Conservation (phyloP, 1,284 basidiomycete genomes). For the Microbotryum silenes-acaulis region DNA sequence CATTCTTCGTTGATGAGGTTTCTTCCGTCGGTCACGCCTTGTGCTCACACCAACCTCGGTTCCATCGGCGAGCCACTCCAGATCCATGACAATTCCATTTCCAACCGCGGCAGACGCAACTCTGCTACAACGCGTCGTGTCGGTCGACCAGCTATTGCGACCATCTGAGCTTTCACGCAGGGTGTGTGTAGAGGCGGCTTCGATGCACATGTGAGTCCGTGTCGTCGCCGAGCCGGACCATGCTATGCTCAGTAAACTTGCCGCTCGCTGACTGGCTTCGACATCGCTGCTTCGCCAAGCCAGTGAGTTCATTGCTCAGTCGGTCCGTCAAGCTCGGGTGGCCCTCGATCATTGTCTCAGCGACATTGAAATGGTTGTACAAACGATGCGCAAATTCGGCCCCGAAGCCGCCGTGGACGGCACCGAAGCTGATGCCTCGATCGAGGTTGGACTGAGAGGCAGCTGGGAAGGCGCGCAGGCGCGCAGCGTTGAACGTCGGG, state of each 20-base stretch:
- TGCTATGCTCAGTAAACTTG: not conserved
- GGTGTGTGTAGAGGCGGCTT: constrained; percentile 5
- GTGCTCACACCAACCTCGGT: no score
- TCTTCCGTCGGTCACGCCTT: no score
- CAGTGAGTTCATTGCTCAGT: constrained; percentile 29
- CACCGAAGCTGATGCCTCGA: constrained; percentile 4
- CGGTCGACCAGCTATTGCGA: constrained; percentile 28
- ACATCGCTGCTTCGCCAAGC: no score
- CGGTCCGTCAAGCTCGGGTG: constrained; percentile 35
- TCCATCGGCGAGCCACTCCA: not conserved
- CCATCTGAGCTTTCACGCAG: constrained; percentile 19
- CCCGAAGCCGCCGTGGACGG: constrained; percentile 6
- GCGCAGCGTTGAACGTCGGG: not conserved
- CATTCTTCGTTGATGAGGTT: no score
- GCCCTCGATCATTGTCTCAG: constrained; percentile 49
- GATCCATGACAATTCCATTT: constrained; percentile 30
- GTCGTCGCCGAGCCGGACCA: not conserved
- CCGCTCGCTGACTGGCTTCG: not conserved
- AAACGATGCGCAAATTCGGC: constrained; percentile 35
- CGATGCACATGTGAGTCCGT: constrained; percentile 18
- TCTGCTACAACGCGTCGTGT: constrained; percentile 28
- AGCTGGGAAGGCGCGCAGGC: constrained; percentile 19
- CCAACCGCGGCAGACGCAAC: constrained; percentile 20
- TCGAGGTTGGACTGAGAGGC: constrained; percentile 27
- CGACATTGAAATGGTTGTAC: constrained; percentile 50